Evolutionary conservation across 2,329 filamentous ascomycete genomes (phyloP), one percentile per base, ranked within the genome.

Genomic region (Sporothrix dimorphospora): DNA sequence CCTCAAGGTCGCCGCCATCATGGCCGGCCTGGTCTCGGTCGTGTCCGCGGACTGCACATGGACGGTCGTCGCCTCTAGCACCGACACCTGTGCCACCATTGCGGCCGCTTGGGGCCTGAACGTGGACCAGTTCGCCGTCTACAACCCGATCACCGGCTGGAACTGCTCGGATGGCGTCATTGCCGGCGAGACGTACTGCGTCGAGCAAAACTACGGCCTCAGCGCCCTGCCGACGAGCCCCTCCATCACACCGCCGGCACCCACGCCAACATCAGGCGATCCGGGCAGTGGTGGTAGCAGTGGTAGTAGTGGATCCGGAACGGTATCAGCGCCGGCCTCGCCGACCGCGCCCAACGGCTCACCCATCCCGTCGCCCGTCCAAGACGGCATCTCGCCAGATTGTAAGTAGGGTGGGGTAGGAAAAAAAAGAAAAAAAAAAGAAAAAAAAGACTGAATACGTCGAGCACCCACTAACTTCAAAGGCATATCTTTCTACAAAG

Each of bases 141-240:
- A 70, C 57, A 71, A 71, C 34, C 70, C 70, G 8, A 34, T 49
- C 9, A 27, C 65, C 11, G 55, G 38, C 40, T 24, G n/a, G 21
- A 30, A 40, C 45, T 71, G 70, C 49, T 21, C 42, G 9, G 66
- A 27, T 19, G 66, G 66, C 12, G 40, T 71, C 30, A 40, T 71
- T 30, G 70, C 47, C 40, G 70, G 70, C 45, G 21, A 51, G 55
- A 51, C 70, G 4, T 71, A 71, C 34, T 71, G 70, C 16, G 45
- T 71, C 4, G 70, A 71, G 47, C 55, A 71, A 30, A 67, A 71
- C 70, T 71, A 57, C 9, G 70, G 70, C 7, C 34, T 67, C 7
- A 38, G 30, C 30, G 40, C 57, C 1, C 30, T 49, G n/a, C 53
- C 30, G 11, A 24, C 70, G 1, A 57, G 24, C 7, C 21, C 55